These are phyloP conservation scores for Ceratobasidium sp. DNA, from an alignment of 1,284 basidiomycete species.

Conservation along the genomic window DNA sequence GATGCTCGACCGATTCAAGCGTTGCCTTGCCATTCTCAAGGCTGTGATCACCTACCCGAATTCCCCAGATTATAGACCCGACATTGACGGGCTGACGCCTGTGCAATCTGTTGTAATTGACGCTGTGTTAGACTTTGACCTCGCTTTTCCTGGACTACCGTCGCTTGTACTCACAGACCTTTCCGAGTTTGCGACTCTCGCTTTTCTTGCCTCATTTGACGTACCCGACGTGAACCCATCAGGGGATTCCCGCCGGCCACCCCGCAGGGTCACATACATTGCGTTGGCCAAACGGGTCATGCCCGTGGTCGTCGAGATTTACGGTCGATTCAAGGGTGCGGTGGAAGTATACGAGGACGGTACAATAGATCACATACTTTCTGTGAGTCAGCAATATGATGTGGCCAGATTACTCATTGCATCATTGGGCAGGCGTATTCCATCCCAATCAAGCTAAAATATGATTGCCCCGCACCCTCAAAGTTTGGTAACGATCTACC, in stretches of 20 bases:
- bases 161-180: constrained; percentile 82
- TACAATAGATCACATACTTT: constrained; percentile 81
- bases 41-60: constrained; percentile 79
- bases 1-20: constrained; percentile 65
- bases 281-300: constrained; percentile 86
- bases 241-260: constrained; percentile 51
- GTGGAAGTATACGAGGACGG: constrained; percentile 76
- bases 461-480: constrained; percentile 87
- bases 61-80: constrained; percentile 86
- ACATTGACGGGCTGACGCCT: constrained; percentile 83
- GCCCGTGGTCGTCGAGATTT: constrained; percentile 78
- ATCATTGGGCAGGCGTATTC: constrained; percentile 71
- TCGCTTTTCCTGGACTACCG: constrained; percentile 64
- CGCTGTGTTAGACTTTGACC: constrained; percentile 70
- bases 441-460: constrained; percentile 91
- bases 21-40: constrained; percentile 80
- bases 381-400: constrained; percentile 57
- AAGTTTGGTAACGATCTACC: constrained; percentile 85
- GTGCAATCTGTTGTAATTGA: constrained; percentile 79
- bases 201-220: constrained; percentile 82
- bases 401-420: constrained; percentile 29
- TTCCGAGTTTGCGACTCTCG: constrained; percentile 82
- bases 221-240: constrained; percentile 45
- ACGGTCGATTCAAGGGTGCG: constrained; percentile 66
- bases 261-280: constrained; percentile 82